Conservation (phyloP, 768 basidiomycete species). For the Termitomyces sp. region DNA sequence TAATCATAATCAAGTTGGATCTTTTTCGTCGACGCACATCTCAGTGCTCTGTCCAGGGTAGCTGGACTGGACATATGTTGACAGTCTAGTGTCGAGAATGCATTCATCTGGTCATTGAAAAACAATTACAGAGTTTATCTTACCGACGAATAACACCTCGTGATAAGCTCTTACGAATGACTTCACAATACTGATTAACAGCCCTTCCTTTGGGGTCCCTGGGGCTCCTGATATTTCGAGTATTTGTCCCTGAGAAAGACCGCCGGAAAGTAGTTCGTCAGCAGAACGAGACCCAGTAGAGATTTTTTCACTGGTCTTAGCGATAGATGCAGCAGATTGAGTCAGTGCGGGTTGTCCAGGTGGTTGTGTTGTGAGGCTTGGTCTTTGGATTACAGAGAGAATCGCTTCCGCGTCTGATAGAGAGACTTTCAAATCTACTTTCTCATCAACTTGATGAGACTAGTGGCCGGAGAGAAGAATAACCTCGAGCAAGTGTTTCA, state of each 20-base stretch:
- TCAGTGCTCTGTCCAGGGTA: slow-evolving; percentile 20
- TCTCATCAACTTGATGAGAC: background rate
- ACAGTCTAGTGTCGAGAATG: slow-evolving; percentile 28
- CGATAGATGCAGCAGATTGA: slow-evolving; percentile 50
- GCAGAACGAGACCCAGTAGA: slow-evolving; percentile 42
- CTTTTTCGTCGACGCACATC: slow-evolving; percentile 16
- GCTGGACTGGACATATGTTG: slow-evolving; percentile 37
- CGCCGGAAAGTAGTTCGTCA: slow-evolving; percentile 58
- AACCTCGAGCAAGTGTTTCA: slow-evolving; percentile 48
- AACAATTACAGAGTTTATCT: slow-evolving; percentile 2
- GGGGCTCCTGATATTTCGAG: slow-evolving; percentile 77
- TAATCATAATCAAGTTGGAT: background rate
- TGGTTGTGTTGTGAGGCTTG: slow-evolving; percentile 12
- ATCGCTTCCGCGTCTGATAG: slow-evolving; percentile 40
- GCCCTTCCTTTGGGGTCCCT: slow-evolving; percentile 56
- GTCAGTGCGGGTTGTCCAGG: slow-evolving; percentile 29
- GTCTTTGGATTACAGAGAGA: slow-evolving; percentile 33
- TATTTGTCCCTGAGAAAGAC: slow-evolving; percentile 53
- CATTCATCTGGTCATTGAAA: background rate
- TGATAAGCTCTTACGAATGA: slow-evolving; percentile 42
- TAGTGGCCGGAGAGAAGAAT: background rate
- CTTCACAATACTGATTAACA: slow-evolving; percentile 45
- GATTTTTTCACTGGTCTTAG: slow-evolving; percentile 21
- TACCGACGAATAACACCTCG: slow-evolving; percentile 64
- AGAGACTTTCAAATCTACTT: slow-evolving; percentile 46